A percentile compares a stretch with the other conserved stretches of the same genome.
These are phyloP conservation scores for Auxenochlorella pyrenoidosa DNA, from an alignment of 139 green algal species.

Conservation along the genomic window DNA sequence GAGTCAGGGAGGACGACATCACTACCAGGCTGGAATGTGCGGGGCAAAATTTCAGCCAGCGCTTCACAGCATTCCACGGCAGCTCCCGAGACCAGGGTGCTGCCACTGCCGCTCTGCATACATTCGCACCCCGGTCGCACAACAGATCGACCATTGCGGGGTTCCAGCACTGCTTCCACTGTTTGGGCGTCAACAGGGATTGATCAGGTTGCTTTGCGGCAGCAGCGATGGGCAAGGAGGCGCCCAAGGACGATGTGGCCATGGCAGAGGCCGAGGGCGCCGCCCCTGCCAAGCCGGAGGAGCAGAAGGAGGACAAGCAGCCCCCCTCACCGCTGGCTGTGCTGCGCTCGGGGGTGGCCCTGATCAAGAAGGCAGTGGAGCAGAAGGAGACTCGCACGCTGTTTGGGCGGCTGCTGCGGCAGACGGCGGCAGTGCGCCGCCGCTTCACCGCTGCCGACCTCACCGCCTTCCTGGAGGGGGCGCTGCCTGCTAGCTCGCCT, in stretches of 20 bases:
- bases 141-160: no score
- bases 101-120: no score
- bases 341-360: slow-evolving; percentile 34
- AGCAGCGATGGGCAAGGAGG: slow-evolving; percentile 48
- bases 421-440: slow-evolving; percentile 73
- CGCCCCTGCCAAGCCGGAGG: background rate
- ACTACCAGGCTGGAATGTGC: no score
- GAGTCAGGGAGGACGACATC: no score
- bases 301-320: slow-evolving; percentile 3
- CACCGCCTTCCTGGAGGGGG: slow-evolving; percentile 56
- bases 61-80: no score
- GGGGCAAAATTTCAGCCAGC: no score
- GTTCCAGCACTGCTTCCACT: no score
- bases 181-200: no score
- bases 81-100: no score
- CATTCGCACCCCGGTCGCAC: no score
- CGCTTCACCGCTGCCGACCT: slow-evolving; percentile 67
- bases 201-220: no score
- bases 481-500: slow-evolving; percentile 49
- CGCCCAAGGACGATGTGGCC: slow-evolving; percentile 47
- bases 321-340: background rate
- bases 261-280: background rate
- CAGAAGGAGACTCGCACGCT: slow-evolving; percentile 84
- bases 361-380: slow-evolving; percentile 85
- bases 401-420: slow-evolving; percentile 75